Base-by-base conservation (phyloP, 2,329 filamentous ascomycete species). In the Thielaviopsis euricoi region DNA sequence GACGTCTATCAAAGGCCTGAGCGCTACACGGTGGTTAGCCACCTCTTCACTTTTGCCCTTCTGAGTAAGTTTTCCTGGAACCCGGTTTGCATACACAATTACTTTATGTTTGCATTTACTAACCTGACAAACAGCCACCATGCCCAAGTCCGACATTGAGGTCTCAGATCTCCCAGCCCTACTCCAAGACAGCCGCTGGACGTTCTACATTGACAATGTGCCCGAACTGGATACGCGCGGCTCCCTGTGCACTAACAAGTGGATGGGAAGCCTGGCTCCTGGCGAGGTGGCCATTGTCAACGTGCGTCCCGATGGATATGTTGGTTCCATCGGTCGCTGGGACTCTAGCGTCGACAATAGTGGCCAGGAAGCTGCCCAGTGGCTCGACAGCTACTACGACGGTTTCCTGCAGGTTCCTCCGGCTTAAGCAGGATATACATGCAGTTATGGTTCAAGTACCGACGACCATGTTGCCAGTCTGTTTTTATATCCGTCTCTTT, bases 241-340 rank as follows among this genome's bases (percentile, higher is more conserved):
- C 46, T 65, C 70, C 43, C 67, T 74, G 33, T 85, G 81, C 67
- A 85, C 80, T 10, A 76, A 82, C 64, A 87, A 86, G 67, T 89
- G 84, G 84, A 71, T 86, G 6, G 82, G 81, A 48, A 75, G 73
- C 52, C 70, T 87, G 2, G 71, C 70, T 0, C 71, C 73, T 0
- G 72, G 75, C 10, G 77, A 85, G 62, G 76, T 85, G 6, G 81
- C 78, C 4, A 76, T 88, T 48, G 73, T 84, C 48, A 83, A 85
- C 63, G 81, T 89, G 1, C 75, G 85, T 5, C 85, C 85, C 0
- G 85, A 89, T 67, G 85, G 85, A 12, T 89, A 88, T 66, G 79
- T 88, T 4, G 85, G 85, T 1, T 80, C 76, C n/a, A 69, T 86
- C 23, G 71, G 75, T 51, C 69, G 75, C 48, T 78, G 76, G 75